Evolutionary conservation across 139 green algal genomes (phyloP).

Genomic region (Choricystis sp.): DNA sequence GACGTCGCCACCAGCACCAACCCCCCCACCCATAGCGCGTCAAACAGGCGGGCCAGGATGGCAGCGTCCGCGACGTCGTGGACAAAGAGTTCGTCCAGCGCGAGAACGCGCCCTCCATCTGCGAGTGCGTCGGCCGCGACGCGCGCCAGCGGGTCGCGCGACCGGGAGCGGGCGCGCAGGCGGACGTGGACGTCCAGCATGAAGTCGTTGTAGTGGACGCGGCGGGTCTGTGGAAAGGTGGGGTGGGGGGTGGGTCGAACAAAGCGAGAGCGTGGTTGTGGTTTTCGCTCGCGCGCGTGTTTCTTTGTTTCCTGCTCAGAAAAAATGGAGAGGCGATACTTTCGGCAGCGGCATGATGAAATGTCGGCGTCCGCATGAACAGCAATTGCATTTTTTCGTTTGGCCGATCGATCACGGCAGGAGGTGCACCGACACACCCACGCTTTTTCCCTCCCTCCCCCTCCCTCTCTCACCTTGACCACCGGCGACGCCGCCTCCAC

Average conservation of each 20-base stretch:
- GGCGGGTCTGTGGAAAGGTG: conserved; percentile 29
- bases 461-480: conserved; percentile 1
- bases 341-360: background rate
- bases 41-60: conserved; percentile 81
- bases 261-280: too few species aligned
- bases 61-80: conserved; percentile 91
- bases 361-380: conserved; percentile 4
- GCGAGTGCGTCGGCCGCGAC: conserved; percentile 49
- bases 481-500: conserved; percentile 28
- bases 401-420: background rate
- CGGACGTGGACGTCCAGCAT: conserved; percentile 86
- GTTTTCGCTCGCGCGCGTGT: too few species aligned
- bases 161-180: conserved; percentile 17
- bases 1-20: conserved; percentile 78
- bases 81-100: conserved; percentile 94
- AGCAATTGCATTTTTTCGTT: conserved; percentile 9
- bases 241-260: background rate
- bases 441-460: conserved; percentile 1
- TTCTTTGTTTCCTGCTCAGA: too few species aligned
- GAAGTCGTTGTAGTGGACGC: conserved; percentile 95
- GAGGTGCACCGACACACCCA: background rate
- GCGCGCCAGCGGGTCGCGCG: conserved; percentile 43
- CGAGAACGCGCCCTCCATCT: conserved; percentile 46
- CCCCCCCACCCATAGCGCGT: conserved; percentile 31
- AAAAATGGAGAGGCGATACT: background rate